Evolutionary conservation across 495 filamentous ascomycete species (phyloP), one percentile per base, ranked within the genome.

Genomic region (Penicillium odoratum): DNA sequence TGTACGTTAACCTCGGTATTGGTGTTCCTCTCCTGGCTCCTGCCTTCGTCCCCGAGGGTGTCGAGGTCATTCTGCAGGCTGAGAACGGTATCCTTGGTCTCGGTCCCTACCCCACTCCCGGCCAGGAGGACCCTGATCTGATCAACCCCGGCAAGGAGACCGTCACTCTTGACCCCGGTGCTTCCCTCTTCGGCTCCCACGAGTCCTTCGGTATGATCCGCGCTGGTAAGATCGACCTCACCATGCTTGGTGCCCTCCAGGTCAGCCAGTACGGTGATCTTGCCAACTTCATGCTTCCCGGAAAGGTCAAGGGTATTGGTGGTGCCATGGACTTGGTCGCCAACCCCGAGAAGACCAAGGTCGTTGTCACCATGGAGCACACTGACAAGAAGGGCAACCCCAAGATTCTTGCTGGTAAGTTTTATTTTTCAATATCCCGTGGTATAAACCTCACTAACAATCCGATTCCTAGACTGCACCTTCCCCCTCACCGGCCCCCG

Each of bases 101-200:
- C 18, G 92, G 92, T 21, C 88, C 88, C 0, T 94, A 96, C 74
- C 92, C 92, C 40, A 69, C 74, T 51, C 84, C 86, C 68, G 91
- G 89, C 25, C 70, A 87, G 69, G 89, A 93, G 70, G 92, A 96
- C 67, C 82, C 92, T 2, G 92, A 96, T 68, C 81, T 95, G 25
- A 93, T 95, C 80, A 96, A 96, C 66, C 91, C 92, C 29, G 92
- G 92, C 45, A 96, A 96, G 76, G 91, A 96, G 76, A 96, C 91
- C 4, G 91, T 96, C 8, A 95, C 92, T 9, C 80, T 96, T 21
- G 79, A 82, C 45, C 79, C 83, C 1, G 92, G 92, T 49, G 90
- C 92, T 3, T 82, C 88, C 10, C 81, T 88, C 33, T 96, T 96
- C 62, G 90, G 90, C 42, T 87, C 83, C 56, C 89, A 93, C 59